Evolutionary conservation across 306 rosid species (phyloP), one percentile per base, ranked within the genome.

Genomic region (Calophaca sinica): DNA sequence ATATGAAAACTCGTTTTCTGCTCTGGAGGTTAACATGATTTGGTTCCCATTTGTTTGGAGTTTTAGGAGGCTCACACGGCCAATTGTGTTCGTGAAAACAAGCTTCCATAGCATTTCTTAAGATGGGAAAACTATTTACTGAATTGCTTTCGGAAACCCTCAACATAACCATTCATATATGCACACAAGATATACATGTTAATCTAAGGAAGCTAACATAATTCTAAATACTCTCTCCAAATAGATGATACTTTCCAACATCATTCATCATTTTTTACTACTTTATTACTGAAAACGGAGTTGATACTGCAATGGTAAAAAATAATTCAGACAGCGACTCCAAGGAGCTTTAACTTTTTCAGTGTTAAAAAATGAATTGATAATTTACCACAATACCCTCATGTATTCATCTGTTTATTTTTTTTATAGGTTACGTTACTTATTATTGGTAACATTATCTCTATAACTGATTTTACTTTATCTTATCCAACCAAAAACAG

Each of bases 1-100:
- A 39, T 32, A 20, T 67, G 26, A 71, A 52, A 35, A 41, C 71
- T 48, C 9, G 38, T 55, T 76, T 55, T 67, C 51, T 76, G 49
- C 49, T 1, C 52, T 39, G 32, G 50, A 36, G 57, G 50, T 65
- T 49, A 46, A 42, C 68, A 57, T 81, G 55, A 29, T 61, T 48
- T 31, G 39, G 52, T 52, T 11, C 62, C 15, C 14, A 4, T 46
- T 12, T 35, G 20, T 65, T 64, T 42, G 28, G 55, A 46, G 28
- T 65, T 44, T 41, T 65, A 45, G 55, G 55, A 45, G 72, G 54
- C 55, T 74, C 12, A 10, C 48, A 60, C 59, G 46, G 9, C 49
- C 26, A 20, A 26, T 20, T 71, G 20, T 53, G n/a, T 70, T 53
- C 53, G 26, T 20, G 55, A 36, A 53, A 52, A 70, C n/a, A 13